Percentiles rank a stretch among this genome's conserved stretches.
Conservation (phyloP, 768 basidiomycete genomes). For the Tricholoma matsutake region DNA sequence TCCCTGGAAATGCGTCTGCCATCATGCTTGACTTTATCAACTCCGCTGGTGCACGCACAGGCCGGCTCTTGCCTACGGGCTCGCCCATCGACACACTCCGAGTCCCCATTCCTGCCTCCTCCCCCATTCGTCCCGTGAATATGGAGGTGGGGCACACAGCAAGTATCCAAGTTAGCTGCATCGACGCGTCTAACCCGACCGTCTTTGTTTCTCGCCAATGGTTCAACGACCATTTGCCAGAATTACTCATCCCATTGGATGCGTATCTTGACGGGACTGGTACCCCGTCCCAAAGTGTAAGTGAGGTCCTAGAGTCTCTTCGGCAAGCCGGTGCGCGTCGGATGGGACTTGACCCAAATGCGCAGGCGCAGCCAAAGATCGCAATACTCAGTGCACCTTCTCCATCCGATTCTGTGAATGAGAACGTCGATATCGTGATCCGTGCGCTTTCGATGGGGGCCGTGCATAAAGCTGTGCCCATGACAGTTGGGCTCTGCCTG, state of each 20-base stretch:
- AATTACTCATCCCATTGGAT: conserved; percentile 28
- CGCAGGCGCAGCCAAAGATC: conserved; percentile 71
- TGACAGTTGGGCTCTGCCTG: conserved; percentile 69
- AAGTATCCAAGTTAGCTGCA: conserved; percentile 44
- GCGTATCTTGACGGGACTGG: conserved; percentile 32
- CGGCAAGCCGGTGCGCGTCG: conserved; percentile 50
- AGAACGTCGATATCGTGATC: conserved; percentile 44
- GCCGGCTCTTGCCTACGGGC: conserved; percentile 64
- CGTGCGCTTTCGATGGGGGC: conserved; percentile 52
- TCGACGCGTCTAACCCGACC: conserved; percentile 76
- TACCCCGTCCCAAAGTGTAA: conserved; percentile 15
- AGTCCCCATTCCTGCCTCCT: conserved; percentile 19
- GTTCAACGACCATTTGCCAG: conserved; percentile 31
- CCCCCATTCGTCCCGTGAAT: neutral
- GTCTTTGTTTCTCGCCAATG: conserved; percentile 54
- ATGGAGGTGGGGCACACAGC: neutral
- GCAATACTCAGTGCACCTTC: conserved; percentile 41
- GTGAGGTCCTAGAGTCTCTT: conserved; percentile 45
- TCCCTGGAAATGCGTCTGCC: conserved; percentile 59
- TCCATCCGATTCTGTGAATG: conserved; percentile 3
- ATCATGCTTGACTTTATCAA: conserved; percentile 65
- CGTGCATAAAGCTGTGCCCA: conserved; percentile 65
- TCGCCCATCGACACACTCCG: conserved; percentile 43
- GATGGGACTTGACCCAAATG: conserved; percentile 64
- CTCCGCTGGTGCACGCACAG: conserved; percentile 69